Evolutionary conservation across 2,329 filamentous ascomycete genomes (phyloP).

Genomic region (Penicillium palitans): DNA sequence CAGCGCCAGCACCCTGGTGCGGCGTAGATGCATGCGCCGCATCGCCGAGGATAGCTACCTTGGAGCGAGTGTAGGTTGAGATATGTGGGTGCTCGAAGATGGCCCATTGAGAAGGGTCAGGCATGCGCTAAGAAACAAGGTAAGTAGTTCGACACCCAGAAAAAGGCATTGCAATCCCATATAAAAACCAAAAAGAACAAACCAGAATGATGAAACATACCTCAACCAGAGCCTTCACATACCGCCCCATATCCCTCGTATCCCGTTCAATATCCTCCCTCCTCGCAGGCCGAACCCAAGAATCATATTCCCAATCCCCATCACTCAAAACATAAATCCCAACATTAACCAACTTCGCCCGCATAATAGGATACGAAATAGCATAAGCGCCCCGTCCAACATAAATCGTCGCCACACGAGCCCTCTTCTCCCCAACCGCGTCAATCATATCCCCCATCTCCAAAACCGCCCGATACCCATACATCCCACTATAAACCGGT

Average conservation of each 20-base stretch:
- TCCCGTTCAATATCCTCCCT: constrained; percentile 34
- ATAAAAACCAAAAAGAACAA: background rate
- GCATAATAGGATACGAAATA: constrained; percentile 38
- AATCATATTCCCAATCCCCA: constrained; percentile 31
- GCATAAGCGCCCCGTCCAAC: constrained; percentile 33
- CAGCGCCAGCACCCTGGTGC: constrained; percentile 42
- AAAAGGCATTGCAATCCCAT: background rate
- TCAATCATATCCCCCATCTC: constrained; percentile 36
- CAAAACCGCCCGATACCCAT: constrained; percentile 38
- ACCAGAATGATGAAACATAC: constrained; percentile 14
- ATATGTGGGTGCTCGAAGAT: constrained; percentile 38
- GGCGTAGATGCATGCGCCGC: constrained; percentile 43
- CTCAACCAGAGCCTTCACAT: constrained; percentile 30
- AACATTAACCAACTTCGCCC: constrained; percentile 35
- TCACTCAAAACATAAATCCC: constrained; percentile 30
- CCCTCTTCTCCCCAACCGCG: constrained; percentile 36
- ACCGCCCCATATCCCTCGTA: constrained; percentile 30
- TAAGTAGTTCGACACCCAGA: background rate
- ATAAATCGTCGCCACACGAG: constrained; percentile 34
- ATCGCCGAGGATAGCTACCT: constrained; percentile 38
- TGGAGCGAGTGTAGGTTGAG: constrained; percentile 32
- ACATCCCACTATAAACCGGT: constrained; percentile 37
- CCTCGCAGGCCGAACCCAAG: constrained; percentile 33
- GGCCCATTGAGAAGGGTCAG: constrained; percentile 39
- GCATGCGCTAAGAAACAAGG: constrained; percentile 26